Conservation (phyloP, 2,329 filamentous ascomycete genomes). For the Penicillium freii region DNA sequence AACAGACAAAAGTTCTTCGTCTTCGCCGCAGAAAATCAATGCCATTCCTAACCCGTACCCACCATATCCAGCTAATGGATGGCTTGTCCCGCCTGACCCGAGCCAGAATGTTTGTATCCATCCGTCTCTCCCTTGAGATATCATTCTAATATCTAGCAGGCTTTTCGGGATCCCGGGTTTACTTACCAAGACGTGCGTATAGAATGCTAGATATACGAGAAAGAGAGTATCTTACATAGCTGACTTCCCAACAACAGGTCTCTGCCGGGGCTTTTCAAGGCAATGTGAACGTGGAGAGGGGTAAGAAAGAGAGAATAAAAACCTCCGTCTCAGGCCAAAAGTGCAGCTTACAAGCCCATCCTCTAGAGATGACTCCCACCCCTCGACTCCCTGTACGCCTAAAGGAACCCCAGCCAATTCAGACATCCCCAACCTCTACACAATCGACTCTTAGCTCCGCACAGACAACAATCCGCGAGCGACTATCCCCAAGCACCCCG, state of each 20-base stretch:
- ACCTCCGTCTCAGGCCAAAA: neutral
- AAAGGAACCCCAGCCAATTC: neutral
- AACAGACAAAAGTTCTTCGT: neutral
- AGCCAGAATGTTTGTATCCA: conserved; percentile 9
- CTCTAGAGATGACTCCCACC: neutral
- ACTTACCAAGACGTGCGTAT: neutral
- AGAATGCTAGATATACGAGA: neutral
- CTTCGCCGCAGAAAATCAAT: neutral
- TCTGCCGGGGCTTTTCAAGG: neutral
- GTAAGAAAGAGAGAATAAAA: neutral
- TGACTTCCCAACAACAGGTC: neutral
- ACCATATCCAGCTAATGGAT: conserved; percentile 2
- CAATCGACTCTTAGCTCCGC: neutral
- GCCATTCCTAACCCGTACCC: neutral
- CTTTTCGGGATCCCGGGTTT: neutral
- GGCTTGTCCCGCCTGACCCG: neutral
- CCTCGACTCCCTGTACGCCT: neutral
- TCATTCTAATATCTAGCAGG: neutral
- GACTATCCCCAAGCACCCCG: neutral
- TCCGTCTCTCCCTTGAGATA: neutral
- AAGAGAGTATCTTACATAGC: neutral
- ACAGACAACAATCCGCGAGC: neutral
- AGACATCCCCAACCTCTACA: neutral
- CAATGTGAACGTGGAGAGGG: neutral
- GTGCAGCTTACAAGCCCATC: neutral